Base-by-base conservation (phyloP, 192 early-diverging fungal species). In the Allomyces javanicus region DNA sequence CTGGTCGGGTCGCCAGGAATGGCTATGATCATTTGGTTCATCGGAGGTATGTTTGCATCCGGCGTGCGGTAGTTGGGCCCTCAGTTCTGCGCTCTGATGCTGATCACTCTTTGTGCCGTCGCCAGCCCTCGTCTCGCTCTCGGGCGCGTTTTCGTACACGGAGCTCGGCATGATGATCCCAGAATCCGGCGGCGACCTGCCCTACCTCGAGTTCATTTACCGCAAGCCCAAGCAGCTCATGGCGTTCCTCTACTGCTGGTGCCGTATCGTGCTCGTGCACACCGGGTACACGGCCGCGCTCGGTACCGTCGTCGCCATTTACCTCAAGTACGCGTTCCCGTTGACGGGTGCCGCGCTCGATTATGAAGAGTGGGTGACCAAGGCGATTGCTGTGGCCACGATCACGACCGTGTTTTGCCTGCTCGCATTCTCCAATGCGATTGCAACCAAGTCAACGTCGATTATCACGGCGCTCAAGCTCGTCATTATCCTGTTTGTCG, bases 401-500 rank as follows among this genome's bases (percentile, higher is more conserved):
- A 76, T 89, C 7, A 73, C 82, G 0, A 61, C 78, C 5, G 72
- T 91, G 14, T 83, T 83, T 14, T 66, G 76, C n/a, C 76, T 89
- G 40, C 87, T 88, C 74, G 81, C 81, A 19, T 68, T 85, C 64
- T 85, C 83, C 27, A 79, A 84, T 10, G 74, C 78, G 21, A 77
- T 82, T 45, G 81, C 86, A 11, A 83, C 85, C 58, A 76, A 84
- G 40, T 78, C 88, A 7, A 85, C 86, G 65, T 88, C 89, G 71
- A 23, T 85, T 1, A 77, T 92, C 65, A 89, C 87, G 0, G 77
- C 77, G 24, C 69, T 92, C 63, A 91, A 91, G 72, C 77, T 91
- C 19, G 63, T 84, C 1, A 81, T 86, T 0, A 71, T 88, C 1
- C 66, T 85, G 9, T 72, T 87, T 22, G 88, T 91, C 61, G 80